Percentiles rank a stretch among this genome's conserved stretches.
phyloP scores from a whole-genome alignment of 352 stramenopile species.

The Globisporangium apiculatum region DNA sequence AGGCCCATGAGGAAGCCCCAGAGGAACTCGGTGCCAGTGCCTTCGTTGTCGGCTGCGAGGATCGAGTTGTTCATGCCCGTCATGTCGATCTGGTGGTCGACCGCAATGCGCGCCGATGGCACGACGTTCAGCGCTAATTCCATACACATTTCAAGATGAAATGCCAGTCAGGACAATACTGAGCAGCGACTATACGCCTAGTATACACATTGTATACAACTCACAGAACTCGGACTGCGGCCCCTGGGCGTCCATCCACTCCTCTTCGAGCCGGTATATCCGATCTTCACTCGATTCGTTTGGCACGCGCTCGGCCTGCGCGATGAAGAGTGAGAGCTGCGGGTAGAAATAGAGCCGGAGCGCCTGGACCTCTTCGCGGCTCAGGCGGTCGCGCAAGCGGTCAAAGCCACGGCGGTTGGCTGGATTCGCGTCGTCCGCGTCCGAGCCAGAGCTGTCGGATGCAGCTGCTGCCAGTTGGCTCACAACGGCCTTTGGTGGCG shows the following conservation, averaged over 20 bases:
- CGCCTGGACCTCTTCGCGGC: conserved; percentile 79
- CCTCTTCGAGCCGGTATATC: conserved; percentile 85
- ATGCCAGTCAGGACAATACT: not conserved
- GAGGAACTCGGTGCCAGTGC: conserved; percentile 81
- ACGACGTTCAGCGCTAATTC: conserved; percentile 72
- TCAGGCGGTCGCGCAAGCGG: conserved; percentile 71
- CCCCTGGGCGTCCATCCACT: conserved; percentile 86
- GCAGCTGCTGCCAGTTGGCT: conserved; percentile 37
- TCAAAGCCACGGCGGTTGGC: conserved; percentile 60
- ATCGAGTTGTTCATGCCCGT: conserved; percentile 79
- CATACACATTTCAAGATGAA: not conserved
- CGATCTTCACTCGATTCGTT: conserved; percentile 80
- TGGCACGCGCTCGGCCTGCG: conserved; percentile 61
- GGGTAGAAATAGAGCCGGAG: conserved; percentile 84
- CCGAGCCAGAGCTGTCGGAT: conserved; percentile 18
- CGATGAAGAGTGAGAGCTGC: conserved; percentile 80
- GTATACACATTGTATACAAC: conserved; percentile 1
- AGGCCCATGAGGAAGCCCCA: conserved; percentile 87
- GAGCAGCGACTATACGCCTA: not conserved
- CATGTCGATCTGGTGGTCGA: conserved; percentile 83
- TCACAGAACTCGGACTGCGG: conserved; percentile 84
- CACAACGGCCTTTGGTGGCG: conserved; percentile 66
- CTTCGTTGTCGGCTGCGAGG: conserved; percentile 81
- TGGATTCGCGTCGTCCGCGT: conserved; percentile 35
- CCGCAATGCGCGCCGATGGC: conserved; percentile 52